phyloP scores from a whole-genome alignment of 2,329 filamentous ascomycete species.

The Alternaria sp. region DNA sequence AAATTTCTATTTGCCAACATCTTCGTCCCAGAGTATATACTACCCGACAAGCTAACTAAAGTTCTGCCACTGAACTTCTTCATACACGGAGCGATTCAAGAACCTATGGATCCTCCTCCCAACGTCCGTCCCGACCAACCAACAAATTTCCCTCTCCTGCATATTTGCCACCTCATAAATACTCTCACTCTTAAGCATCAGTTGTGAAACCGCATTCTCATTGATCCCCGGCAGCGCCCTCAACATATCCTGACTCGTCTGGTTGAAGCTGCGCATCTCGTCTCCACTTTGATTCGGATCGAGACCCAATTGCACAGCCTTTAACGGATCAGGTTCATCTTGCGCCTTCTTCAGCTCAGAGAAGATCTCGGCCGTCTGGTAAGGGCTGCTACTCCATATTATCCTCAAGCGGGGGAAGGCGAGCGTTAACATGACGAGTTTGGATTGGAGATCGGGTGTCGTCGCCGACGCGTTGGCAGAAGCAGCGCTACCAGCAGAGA shows the following conservation, averaged over 20 bases:
- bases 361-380: slow-evolving; percentile 97
- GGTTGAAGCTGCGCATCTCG: slow-evolving; percentile 76
- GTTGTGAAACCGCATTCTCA: slow-evolving; percentile 75
- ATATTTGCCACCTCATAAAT: slow-evolving; percentile 87
- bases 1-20: not conserved
- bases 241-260: slow-evolving; percentile 90
- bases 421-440: slow-evolving; percentile 89
- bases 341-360: slow-evolving; percentile 89
- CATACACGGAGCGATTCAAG: slow-evolving; percentile 71
- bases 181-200: slow-evolving; percentile 78
- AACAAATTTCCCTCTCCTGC: slow-evolving; percentile 74
- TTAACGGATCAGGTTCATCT: slow-evolving; percentile 87
- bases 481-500: slow-evolving; percentile 28
- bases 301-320: slow-evolving; percentile 83
- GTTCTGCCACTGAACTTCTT: slow-evolving; percentile 37
- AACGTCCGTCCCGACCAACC: slow-evolving; percentile 78
- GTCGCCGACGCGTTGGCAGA: slow-evolving; percentile 58
- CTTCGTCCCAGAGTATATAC: not conserved
- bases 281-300: slow-evolving; percentile 64
- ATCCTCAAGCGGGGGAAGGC: slow-evolving; percentile 90
- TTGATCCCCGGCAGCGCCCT: slow-evolving; percentile 79
- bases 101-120: slow-evolving; percentile 80
- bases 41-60: slow-evolving; percentile 13
- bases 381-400: slow-evolving; percentile 89
- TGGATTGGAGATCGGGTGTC: slow-evolving; percentile 83